Evolutionary conservation across 768 basidiomycete species (phyloP).

Genomic region (Megacollybia marginata): DNA sequence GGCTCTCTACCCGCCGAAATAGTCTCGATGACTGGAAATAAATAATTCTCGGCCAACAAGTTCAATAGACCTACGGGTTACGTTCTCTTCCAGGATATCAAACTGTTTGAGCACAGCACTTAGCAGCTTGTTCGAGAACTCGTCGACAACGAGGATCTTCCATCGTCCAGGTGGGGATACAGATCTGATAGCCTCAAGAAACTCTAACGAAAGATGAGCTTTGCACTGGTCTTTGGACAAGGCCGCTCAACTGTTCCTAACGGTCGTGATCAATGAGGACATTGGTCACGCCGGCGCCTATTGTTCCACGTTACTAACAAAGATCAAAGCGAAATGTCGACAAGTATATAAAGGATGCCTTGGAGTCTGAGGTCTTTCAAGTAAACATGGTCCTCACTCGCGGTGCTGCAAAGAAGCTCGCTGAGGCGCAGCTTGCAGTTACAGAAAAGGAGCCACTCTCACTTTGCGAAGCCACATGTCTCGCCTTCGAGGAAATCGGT

Average conservation of each 20-base stretch:
- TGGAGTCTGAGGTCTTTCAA: too few species aligned
- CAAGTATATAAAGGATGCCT: too few species aligned
- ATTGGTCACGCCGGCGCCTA: conserved; percentile 12
- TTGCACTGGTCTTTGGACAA: conserved; percentile 1
- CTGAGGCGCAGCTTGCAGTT: too few species aligned
- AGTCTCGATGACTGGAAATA: conserved; percentile 77
- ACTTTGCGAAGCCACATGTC: too few species aligned
- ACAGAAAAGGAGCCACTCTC: too few species aligned
- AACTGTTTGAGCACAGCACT: conserved; percentile 85
- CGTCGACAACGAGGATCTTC: conserved; percentile 98
- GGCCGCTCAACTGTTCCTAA: conserved; percentile 36
- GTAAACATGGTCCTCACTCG: too few species aligned
- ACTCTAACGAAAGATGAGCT: conserved; percentile 41
- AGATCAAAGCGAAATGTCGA: too few species aligned
- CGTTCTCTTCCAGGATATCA: conserved; percentile 93
- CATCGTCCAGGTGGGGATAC: conserved; percentile 83
- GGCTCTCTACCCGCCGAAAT: conserved; percentile 79
- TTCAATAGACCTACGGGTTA: conserved; percentile 65
- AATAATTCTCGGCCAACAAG: conserved; percentile 3
- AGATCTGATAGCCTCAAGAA: conserved; percentile 81
- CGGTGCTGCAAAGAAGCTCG: too few species aligned
- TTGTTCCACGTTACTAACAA: too few species aligned
- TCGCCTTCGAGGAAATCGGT: too few species aligned
- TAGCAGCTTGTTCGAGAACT: conserved; percentile 79
- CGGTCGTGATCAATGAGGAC: conserved; percentile 38